These are phyloP conservation scores for Scheffersomyces cryptocercus DNA, from an alignment of 1,139 yeast species.

Conservation along the genomic window DNA sequence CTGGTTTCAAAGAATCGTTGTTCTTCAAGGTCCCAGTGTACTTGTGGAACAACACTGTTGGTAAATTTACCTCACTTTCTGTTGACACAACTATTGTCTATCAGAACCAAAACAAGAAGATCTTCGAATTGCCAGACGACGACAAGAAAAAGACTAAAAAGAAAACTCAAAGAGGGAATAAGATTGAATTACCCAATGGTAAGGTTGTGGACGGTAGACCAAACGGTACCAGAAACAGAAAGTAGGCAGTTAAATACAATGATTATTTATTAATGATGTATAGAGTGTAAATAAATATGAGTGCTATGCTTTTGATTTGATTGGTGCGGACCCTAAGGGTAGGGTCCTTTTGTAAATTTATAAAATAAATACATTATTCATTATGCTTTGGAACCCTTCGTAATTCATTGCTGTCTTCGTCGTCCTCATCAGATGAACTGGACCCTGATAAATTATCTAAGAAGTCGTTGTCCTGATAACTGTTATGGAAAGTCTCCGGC, in stretches of 20 bases:
- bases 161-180: constrained; percentile 43
- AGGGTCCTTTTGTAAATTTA: no score
- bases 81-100: constrained; percentile 26
- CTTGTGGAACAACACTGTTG: constrained; percentile 49
- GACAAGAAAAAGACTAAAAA: constrained; percentile 26
- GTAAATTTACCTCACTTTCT: constrained; percentile 20
- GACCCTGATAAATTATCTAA: constrained; percentile 41
- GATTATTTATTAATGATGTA: constrained; percentile 1
- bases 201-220: constrained; percentile 54
- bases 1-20: constrained; percentile 57
- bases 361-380: constrained; percentile 18
- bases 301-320: no score
- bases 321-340: no score
- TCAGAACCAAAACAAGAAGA: constrained; percentile 4
- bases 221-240: constrained; percentile 12
- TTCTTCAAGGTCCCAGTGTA: constrained; percentile 47
- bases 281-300: background rate
- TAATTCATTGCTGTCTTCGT: constrained; percentile 18
- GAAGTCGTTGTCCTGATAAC: constrained; percentile 27
- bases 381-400: constrained; percentile 44
- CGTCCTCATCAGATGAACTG: constrained; percentile 37
- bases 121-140: constrained; percentile 4
- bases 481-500: constrained; percentile 19
- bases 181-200: constrained; percentile 58
- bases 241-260: constrained; percentile 1